These are phyloP conservation scores for Arthrobotrys conoides DNA, from an alignment of 2,329 filamentous ascomycete genomes.

Conservation along the genomic window DNA sequence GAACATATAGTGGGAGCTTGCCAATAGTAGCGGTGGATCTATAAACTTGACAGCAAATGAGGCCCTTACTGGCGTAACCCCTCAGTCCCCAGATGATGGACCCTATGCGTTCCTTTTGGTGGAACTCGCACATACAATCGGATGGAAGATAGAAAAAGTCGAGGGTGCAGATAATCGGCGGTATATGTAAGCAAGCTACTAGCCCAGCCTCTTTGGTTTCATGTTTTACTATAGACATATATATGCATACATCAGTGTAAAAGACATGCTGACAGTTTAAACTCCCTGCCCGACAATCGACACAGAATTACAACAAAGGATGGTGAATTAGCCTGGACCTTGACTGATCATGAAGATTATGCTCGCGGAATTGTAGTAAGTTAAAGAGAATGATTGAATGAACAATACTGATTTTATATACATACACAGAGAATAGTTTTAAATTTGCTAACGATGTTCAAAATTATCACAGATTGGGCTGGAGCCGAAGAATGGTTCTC, in stretches of 20 bases:
- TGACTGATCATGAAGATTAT: background rate
- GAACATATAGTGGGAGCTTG: background rate
- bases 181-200: background rate
- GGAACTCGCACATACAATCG: background rate
- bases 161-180: background rate
- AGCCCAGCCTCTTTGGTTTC: too few relatives aligned
- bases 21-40: background rate
- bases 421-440: too few relatives aligned
- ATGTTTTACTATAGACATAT: too few relatives aligned
- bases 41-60: background rate
- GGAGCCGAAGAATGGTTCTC: background rate
- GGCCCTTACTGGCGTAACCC: background rate
- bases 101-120: background rate
- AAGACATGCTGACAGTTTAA: background rate
- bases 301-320: constrained; percentile 1
- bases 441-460: background rate
- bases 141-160: background rate
- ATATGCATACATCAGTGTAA: too few relatives aligned
- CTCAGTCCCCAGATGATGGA: background rate
- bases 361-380: too few relatives aligned
- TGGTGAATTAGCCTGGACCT: background rate
- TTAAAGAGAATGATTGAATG: too few relatives aligned
- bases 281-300: background rate
- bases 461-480: background rate
- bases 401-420: too few relatives aligned